These are phyloP conservation scores for Hyphochytrium catenoides DNA, from an alignment of 352 stramenopile species.

Conservation along the genomic window DNA sequence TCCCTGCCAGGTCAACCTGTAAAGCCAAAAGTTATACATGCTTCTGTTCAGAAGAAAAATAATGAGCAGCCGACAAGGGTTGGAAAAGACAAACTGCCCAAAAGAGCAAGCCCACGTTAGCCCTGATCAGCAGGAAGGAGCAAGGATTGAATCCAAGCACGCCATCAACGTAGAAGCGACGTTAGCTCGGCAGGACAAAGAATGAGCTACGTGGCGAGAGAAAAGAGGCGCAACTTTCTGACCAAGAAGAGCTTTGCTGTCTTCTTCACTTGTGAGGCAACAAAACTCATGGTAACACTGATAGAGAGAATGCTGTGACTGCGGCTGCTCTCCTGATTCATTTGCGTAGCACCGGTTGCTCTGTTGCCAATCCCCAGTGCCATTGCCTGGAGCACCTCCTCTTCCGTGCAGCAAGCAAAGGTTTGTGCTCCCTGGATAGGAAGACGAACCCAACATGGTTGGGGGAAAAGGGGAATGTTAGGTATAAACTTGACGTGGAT, in stretches of 20 bases:
- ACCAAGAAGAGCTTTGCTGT: neutral
- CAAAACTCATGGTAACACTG: conserved; percentile 12
- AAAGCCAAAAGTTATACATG: too few species aligned
- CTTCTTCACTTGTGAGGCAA: conserved; percentile 5
- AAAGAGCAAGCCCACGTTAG: too few species aligned
- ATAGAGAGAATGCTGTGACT: conserved; percentile 62
- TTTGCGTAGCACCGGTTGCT: conserved; percentile 53
- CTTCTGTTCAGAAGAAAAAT: too few species aligned
- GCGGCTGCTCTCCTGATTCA: conserved; percentile 68
- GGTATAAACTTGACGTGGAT: too few species aligned
- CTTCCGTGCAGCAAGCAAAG: conserved; percentile 23
- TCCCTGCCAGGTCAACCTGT: conserved; percentile 44
- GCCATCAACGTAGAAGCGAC: too few species aligned
- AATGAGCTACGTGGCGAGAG: conserved; percentile 12
- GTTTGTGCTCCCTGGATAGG: conserved; percentile 11
- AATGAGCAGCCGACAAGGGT: too few species aligned
- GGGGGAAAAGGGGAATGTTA: conserved; percentile 2
- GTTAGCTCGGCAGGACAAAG: conserved; percentile 29
- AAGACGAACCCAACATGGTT: neutral
- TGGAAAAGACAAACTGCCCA: too few species aligned
- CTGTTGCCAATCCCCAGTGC: conserved; percentile 21
- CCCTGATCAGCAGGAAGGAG: too few species aligned
- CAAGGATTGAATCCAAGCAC: too few species aligned
- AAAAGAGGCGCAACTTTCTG: conserved; percentile 4
- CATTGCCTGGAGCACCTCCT: conserved; percentile 13